These are phyloP conservation scores for Phaeosphaeria sp. DNA, from an alignment of 2,329 filamentous ascomycete species.

Conservation along the genomic window DNA sequence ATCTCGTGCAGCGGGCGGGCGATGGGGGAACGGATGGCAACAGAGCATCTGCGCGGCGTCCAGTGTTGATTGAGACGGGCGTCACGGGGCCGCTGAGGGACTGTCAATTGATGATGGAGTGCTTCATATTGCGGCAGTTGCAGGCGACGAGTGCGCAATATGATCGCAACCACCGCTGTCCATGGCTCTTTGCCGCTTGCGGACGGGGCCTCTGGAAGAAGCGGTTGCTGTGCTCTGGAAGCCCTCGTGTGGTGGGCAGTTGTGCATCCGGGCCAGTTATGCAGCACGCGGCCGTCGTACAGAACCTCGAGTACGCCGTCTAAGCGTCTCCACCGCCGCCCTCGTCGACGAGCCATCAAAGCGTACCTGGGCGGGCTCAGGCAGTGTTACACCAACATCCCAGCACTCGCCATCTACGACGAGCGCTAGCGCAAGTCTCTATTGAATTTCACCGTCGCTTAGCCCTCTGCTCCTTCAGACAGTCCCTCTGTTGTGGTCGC, in stretches of 20 bases:
- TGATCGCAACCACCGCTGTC: conserved; percentile 4
- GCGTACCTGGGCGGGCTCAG: neutral
- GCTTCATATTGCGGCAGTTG: conserved; percentile 12
- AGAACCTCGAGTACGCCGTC: neutral
- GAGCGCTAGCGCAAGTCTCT: conserved; percentile 22
- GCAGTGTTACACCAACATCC: conserved; percentile 22
- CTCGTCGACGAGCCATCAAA: neutral
- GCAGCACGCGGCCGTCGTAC: neutral
- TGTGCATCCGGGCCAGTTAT: neutral
- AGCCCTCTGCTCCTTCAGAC: neutral
- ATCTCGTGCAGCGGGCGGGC: no score
- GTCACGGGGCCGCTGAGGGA: neutral
- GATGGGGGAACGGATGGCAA: neutral
- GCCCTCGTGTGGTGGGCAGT: neutral
- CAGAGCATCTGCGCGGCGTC: neutral
- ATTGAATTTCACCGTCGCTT: conserved; percentile 20
- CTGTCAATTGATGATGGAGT: neutral
- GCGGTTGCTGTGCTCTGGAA: conserved; percentile 1
- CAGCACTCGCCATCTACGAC: conserved; percentile 16
- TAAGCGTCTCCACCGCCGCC: no score
- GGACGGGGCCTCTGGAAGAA: conserved; percentile 14
- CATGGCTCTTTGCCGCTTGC: conserved; percentile 21
- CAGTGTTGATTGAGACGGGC: neutral
- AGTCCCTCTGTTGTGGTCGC: conserved; percentile 2
- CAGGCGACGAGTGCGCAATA: conserved; percentile 1